Conservation (phyloP, 164 flowering plant species). For the Liquidambar formosana region DNA sequence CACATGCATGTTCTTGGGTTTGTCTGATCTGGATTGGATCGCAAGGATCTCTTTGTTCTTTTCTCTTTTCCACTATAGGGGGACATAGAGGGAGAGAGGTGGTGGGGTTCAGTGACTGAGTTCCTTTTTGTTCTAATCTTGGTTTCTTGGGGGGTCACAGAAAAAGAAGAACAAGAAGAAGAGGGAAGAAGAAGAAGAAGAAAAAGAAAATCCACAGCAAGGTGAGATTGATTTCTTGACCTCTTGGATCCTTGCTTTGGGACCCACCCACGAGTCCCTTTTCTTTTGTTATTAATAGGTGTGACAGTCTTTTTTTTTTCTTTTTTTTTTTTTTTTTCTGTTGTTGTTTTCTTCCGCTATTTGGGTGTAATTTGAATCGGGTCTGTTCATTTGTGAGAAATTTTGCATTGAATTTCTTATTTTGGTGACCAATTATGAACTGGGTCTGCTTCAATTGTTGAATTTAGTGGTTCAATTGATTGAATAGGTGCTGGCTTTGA, state of each 20-base stretch:
- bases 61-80: slow-evolving; percentile 16
- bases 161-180: too few species aligned
- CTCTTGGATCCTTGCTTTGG: background rate
- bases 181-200: too few species aligned
- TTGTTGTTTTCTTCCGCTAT: slow-evolving; percentile 8
- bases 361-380: slow-evolving; percentile 20
- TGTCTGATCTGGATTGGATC: slow-evolving; percentile 67
- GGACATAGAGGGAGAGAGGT: slow-evolving; percentile 9
- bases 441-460: slow-evolving; percentile 12
- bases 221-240: too few species aligned
- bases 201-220: too few species aligned
- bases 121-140: too few species aligned
- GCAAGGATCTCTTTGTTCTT: slow-evolving; percentile 31
- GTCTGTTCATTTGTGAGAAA: slow-evolving; percentile 13
- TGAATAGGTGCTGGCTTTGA: background rate
- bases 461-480: background rate
- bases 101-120: slow-evolving; percentile 17
- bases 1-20: slow-evolving; percentile 54
- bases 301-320: background rate
- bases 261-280: slow-evolving; percentile 23
- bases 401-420: background rate
- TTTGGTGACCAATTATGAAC: slow-evolving; percentile 7
- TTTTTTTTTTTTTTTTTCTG: too few species aligned
- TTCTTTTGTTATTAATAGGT: slow-evolving; percentile 17
- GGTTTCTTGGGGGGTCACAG: too few species aligned